Evolutionary conservation across 345 rosid species (phyloP), one percentile per base, ranked within the genome.

Genomic region (Acer saccharum): DNA sequence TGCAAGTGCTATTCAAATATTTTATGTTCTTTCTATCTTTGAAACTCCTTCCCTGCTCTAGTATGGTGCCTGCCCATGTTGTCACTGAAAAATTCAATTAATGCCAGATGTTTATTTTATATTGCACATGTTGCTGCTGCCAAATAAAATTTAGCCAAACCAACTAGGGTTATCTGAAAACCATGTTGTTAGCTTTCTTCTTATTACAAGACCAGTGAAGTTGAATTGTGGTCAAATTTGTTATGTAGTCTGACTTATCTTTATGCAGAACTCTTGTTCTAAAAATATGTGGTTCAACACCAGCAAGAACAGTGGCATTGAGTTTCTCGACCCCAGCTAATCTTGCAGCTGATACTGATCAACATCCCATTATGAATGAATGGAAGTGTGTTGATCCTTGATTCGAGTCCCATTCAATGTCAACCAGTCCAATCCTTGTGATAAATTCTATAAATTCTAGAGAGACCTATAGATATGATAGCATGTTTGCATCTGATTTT

Each of bases 1-100:
- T 72, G 72, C n/a, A 54, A 62, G 35, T 55, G 57, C 41, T 72
- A 8, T 54, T 55, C 2, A 27, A 39, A 39, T 58, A 69, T 66
- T 25, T n/a, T 0, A 13, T n/a, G 20, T n/a, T 20, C 18, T 71
- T 12, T 55, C 12, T 17, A 71, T 41, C 23, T 48, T 62, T 39
- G 43, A 2, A 23, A 50, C 60, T 48, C 13, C 29, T 69, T 48
- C 10, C 39, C 3, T 13, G 61, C 7, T 14, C 2, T 50, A 14
- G 10, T 25, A 25, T 12, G n/a, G 41, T 27, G 60, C 39, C 35
- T 13, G n/a, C 21, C 54, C 18, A 43, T 68, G 6, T 1, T 69
- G 73, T 50, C 27, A 50, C 41, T 50, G 73, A 13, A 69, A 16
- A 69, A 25, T 50, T 69, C 10, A 23, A 20, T 6, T 68, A 0